These are phyloP conservation scores for Cyclotella sp. DNA, from an alignment of 108 stramenopile genomes.

Conservation along the genomic window DNA sequence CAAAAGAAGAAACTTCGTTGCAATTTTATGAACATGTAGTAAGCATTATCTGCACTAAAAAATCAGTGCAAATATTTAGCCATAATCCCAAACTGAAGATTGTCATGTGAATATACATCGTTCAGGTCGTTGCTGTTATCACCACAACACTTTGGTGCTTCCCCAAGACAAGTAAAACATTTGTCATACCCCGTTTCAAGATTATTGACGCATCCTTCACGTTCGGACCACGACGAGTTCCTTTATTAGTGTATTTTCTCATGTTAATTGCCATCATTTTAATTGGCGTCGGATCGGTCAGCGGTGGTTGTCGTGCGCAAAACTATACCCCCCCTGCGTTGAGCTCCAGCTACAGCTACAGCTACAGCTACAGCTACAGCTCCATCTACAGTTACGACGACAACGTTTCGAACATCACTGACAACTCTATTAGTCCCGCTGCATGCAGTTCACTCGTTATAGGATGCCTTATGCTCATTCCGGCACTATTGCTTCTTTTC, in stretches of 20 bases:
- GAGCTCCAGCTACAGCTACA: no score
- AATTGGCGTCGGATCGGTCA: conserved; percentile 11
- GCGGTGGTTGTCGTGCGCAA: conserved; percentile 15
- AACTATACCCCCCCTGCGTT: neutral
- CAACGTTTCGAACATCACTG: no score
- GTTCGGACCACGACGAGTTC: conserved; percentile 19
- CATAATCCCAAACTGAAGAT: neutral
- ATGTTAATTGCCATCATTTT: conserved; percentile 13
- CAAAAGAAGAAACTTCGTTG: conserved; percentile 11
- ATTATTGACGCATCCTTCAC: conserved; percentile 29
- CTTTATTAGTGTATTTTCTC: neutral
- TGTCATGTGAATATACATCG: neutral
- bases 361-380: no score
- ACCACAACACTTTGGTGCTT: conserved; percentile 42
- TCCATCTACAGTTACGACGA: no score
- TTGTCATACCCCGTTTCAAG: conserved; percentile 45
- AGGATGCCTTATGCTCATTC: conserved; percentile 22
- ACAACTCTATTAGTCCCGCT: no score
- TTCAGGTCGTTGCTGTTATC: conserved; percentile 27
- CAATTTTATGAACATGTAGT: conserved; percentile 35
- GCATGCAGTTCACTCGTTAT: conserved; percentile 25
- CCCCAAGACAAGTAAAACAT: conserved; percentile 20
- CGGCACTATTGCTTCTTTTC: conserved; percentile 20
- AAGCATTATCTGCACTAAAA: neutral
- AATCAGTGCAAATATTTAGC: neutral